Conservation (phyloP, 805 yeast genomes). For the Metschnikowia lunata region DNA sequence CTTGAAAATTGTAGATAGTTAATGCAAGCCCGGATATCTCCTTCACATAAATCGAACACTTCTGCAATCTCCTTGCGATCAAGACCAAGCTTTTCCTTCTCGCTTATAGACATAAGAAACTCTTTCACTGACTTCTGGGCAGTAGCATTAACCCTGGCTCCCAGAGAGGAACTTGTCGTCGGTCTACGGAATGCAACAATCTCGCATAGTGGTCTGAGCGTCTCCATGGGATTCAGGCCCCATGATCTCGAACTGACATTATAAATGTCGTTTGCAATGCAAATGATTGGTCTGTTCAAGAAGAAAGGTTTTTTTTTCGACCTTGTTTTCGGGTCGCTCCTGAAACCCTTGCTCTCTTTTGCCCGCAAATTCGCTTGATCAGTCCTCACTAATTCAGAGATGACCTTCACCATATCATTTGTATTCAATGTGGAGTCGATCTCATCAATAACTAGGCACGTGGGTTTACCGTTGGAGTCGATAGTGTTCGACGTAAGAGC, state of each 20-base stretch:
- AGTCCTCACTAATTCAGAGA: slow-evolving; percentile 57
- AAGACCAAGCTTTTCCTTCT: slow-evolving; percentile 48
- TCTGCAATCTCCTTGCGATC: slow-evolving; percentile 54
- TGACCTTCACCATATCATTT: slow-evolving; percentile 34
- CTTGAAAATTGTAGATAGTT: slow-evolving; percentile 71
- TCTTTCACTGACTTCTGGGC: slow-evolving; percentile 37
- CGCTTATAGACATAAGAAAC: slow-evolving; percentile 45
- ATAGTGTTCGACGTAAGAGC: slow-evolving; percentile 57
- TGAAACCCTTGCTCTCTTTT: slow-evolving; percentile 1
- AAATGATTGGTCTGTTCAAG: slow-evolving; percentile 79
- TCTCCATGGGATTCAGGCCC: slow-evolving; percentile 57
- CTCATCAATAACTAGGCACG: slow-evolving; percentile 84
- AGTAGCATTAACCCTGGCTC: slow-evolving; percentile 22
- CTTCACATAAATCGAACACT: slow-evolving; percentile 65
- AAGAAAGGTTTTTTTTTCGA: slow-evolving; percentile 36
- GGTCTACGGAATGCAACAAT: slow-evolving; percentile 64
- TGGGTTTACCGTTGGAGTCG: slow-evolving; percentile 67
- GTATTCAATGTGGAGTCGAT: slow-evolving; percentile 53
- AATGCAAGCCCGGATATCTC: slow-evolving; percentile 81
- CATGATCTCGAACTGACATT: slow-evolving; percentile 20
- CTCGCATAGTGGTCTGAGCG: slow-evolving; percentile 69
- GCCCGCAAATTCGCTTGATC: slow-evolving; percentile 34
- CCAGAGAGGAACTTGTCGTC: slow-evolving; percentile 28
- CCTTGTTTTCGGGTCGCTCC: slow-evolving; percentile 13
- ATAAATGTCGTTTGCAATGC: slow-evolving; percentile 86